Evolutionary conservation across 1,139 yeast species (phyloP), one percentile per base, ranked within the genome.

Genomic region (Saccharomyces hybrid): DNA sequence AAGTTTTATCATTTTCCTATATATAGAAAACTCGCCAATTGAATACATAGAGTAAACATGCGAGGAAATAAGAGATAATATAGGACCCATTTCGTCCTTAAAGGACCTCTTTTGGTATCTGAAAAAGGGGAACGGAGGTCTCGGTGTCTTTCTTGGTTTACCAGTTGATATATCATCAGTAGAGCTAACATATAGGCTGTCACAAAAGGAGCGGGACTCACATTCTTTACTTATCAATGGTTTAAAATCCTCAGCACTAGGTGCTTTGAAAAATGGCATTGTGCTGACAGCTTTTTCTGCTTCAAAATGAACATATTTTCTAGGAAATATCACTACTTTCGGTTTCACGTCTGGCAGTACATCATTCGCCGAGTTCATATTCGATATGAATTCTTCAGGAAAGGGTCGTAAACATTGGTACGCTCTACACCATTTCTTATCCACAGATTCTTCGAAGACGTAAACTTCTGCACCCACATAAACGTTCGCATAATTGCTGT

Each of bases 391-490:
- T 65, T 84, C 88, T 50, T 81, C 78, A 1, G 93, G 93, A 56
- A 82, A 73, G 4, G 91, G 89, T 59, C 80, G 79, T 49, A 69
- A 68, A 47, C 82, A 74, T 4, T 81, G 77, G 68, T 88, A 88
- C 20, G 91, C 96, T 64, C 96, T 78, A 41, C 84, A 90, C 96
- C 96, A 88, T 57, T 79, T 79, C 14, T 76, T 76, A 49, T 74
- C 75, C 60, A 79, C 80, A 31, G 83, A 76, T 50, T 59, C 60
- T 69, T 89, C 97, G 65, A 89, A 87, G 38, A 88, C 75, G 68
- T 80, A 88, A 31, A 88, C 83, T 59, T 85, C 88, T 67, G 89
- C 96, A 41, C 97, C 97, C 23, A 89, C 85, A 65, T 83, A 84
- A 53, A 88, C 70, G 63, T 85, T 81, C 58, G 73, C 74, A 70